Conservation (phyloP, 345 rosid species). For the Pugionium cornutum region DNA sequence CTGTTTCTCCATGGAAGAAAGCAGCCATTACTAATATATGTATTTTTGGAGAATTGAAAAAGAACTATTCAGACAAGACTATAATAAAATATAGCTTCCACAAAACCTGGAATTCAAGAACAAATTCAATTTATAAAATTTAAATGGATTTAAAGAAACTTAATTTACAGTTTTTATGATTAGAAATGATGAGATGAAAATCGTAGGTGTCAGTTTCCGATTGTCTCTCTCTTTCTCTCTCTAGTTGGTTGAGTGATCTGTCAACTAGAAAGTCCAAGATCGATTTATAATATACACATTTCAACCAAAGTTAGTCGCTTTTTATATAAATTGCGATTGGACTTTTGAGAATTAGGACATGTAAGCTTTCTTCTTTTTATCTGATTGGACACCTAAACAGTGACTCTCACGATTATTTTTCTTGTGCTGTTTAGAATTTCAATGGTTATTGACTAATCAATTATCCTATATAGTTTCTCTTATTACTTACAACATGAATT, state of each 20-base stretch:
- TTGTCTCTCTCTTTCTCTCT: not conserved
- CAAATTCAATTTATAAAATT: not conserved
- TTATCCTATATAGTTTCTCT: conserved; percentile 8
- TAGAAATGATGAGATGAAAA: conserved; percentile 28
- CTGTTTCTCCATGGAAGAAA: conserved; percentile 35
- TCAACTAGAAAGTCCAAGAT: conserved; percentile 33
- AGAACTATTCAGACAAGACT: not conserved
- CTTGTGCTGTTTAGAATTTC: conserved; percentile 1
- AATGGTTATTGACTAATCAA: conserved; percentile 24
- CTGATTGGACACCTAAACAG: conserved; percentile 38
- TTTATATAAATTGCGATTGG: conserved; percentile 14
- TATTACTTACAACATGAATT: too few relatives aligned
- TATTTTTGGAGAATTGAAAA: not conserved
- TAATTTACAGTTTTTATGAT: conserved; percentile 6
- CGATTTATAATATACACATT: conserved; percentile 12
- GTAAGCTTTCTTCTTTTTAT: conserved; percentile 25
- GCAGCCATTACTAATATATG: conserved; percentile 14
- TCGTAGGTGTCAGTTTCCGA: conserved; percentile 24
- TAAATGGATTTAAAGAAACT: conserved; percentile 8
- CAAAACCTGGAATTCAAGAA: conserved; percentile 10
- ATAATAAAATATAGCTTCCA: not conserved
- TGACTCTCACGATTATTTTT: conserved; percentile 35
- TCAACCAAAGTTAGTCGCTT: conserved; percentile 4
- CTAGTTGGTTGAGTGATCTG: conserved; percentile 24
- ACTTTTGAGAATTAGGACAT: conserved; percentile 28